Evolutionary conservation across 179 eudicot genomes (phyloP).

Genomic region (Vitellaria paradoxa): DNA sequence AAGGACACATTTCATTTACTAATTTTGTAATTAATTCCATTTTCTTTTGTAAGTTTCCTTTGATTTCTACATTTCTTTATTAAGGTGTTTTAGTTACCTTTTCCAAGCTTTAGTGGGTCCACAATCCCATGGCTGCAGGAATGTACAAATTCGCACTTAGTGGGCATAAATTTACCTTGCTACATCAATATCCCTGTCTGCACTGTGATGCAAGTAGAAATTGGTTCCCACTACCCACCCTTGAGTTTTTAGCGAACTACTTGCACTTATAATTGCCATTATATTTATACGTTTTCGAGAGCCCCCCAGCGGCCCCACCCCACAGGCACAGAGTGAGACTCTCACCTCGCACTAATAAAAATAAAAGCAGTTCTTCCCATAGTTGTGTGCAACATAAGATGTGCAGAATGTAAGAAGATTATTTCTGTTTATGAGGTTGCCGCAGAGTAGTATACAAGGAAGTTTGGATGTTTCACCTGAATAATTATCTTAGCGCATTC

Average conservation of each 20-base stretch:
- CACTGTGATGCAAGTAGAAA: too few relatives aligned
- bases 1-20: neutral
- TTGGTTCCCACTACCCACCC: too few relatives aligned
- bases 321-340: neutral
- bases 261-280: too few relatives aligned
- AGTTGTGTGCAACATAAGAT: neutral
- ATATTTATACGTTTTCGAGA: too few relatives aligned
- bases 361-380: neutral
- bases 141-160: too few relatives aligned
- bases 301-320: too few relatives aligned
- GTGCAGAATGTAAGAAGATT: neutral
- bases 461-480: slow-evolving; percentile 47
- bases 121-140: too few relatives aligned
- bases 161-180: too few relatives aligned
- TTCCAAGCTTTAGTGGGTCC: too few relatives aligned
- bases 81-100: neutral
- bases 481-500: slow-evolving; percentile 94
- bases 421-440: neutral
- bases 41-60: neutral
- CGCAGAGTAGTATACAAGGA: neutral
- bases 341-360: neutral
- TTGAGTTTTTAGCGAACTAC: too few relatives aligned
- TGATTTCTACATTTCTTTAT: neutral
- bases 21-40: neutral
- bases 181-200: too few relatives aligned